Evolutionary conservation across 73 alveolate species (phyloP), one percentile per base, ranked within the genome.

Genomic region (Uronychia setigera): DNA sequence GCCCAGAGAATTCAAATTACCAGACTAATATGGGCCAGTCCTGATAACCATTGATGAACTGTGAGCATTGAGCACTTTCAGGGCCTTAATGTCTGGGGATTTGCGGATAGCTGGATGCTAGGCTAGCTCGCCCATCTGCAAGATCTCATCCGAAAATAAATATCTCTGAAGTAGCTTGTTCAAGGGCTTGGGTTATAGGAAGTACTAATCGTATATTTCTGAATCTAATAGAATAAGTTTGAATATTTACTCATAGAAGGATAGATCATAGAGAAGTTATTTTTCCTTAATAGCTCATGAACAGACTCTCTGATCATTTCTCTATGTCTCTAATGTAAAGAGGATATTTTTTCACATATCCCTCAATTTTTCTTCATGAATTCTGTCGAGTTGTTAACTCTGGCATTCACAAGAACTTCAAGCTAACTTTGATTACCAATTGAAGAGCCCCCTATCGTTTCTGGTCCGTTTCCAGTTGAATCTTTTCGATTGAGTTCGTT

Each of bases 231-330:
- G 5, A 19, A 46, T 46, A 46, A 19, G 67, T n/a, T n/a, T n/a
- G n/a, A n/a, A n/a, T 11, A 46, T 5, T 46, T 46, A 46, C 67
- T 76, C 58, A 57, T 59, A 31, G 82, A 67, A 0, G 94, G 94
- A 77, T 83, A 88, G 29, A 88, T 88, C 74, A 91, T 74, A 19
- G 84, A 31, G 35, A 83, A 88, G 76, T 88, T 88, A 1, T 80
- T 80, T 32, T 33, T 60, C 34, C 94, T 34, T 31, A 29, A 32
- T 0, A 74, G 82, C 35, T 88, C 94, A 1, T 35, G 79, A 13
- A 88, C 25, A n/a, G 91, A 84, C 9, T 88, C 94, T 30, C 79
- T 79, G 19, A 86, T 33, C 26, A 86, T 9, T 0, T 74, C 79
- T 31, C 83, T 31, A 25, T 81, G 27, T 1, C 46, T 58, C 26